Percentiles rank a stretch among this genome's conserved stretches.
Conservation (phyloP, 2,329 filamentous ascomycete genomes). For the Pseudomassariella vexata region DNA sequence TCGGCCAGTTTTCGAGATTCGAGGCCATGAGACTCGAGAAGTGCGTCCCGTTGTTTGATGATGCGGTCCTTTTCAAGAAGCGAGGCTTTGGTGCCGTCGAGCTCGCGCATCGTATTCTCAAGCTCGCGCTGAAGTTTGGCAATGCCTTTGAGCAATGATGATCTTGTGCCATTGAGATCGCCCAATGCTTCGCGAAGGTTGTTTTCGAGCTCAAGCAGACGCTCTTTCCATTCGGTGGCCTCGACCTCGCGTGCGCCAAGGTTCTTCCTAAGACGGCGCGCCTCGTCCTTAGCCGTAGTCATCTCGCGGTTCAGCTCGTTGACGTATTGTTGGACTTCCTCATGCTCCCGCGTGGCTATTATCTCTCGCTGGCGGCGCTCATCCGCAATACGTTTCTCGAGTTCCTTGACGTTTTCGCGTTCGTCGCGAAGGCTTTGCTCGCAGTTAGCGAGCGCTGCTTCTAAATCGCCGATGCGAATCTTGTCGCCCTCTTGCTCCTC, state of each 20-base stretch:
- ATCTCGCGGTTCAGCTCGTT: constrained; percentile 88
- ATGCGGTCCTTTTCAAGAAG: constrained; percentile 87
- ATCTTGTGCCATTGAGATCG: constrained; percentile 79
- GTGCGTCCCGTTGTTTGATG: constrained; percentile 79
- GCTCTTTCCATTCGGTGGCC: constrained; percentile 84
- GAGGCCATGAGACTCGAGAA: constrained; percentile 83
- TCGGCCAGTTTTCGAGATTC: constrained; percentile 82
- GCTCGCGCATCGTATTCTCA: constrained; percentile 74
- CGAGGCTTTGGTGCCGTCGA: constrained; percentile 71
- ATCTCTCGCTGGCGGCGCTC: constrained; percentile 85
- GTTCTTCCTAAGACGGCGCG: constrained; percentile 73
- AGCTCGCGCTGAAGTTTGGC: constrained; percentile 83
- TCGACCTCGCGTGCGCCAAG: constrained; percentile 82
- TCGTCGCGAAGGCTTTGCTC: constrained; percentile 79
- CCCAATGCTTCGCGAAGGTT: constrained; percentile 82
- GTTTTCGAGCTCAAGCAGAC: constrained; percentile 82
- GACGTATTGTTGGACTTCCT: constrained; percentile 88
- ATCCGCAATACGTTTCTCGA: constrained; percentile 68
- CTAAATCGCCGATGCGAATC: constrained; percentile 92
- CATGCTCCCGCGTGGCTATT: constrained; percentile 82
- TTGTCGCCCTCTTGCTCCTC: constrained; percentile 98
- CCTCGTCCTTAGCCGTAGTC: constrained; percentile 78
- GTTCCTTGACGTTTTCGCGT: constrained; percentile 66
- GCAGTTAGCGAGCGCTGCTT: constrained; percentile 73
- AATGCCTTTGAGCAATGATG: constrained; percentile 81